Conservation (phyloP, 805 yeast species). For the Nakazawaea peltata region DNA sequence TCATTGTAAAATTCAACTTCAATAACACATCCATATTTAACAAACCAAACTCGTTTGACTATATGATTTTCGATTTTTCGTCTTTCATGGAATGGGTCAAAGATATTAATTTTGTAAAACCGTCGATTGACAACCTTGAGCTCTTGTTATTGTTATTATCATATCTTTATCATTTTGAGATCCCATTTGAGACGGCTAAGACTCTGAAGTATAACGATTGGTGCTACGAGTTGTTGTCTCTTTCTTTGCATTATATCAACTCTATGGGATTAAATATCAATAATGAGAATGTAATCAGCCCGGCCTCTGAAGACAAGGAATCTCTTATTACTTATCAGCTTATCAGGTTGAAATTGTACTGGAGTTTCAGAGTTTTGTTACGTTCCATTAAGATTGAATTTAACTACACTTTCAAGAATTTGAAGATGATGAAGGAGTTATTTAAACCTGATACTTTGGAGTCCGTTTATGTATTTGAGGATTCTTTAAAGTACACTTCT, state of each 20-base stretch:
- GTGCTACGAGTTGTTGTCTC: constrained; percentile 30
- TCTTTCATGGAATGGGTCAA: constrained; percentile 31
- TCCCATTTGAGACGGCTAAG: constrained; percentile 24
- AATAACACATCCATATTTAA: constrained; percentile 27
- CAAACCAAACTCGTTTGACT: constrained; percentile 11
- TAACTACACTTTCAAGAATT: constrained; percentile 12
- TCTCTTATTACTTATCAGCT: constrained; percentile 16
- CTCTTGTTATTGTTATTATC: constrained; percentile 40
- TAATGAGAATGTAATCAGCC: constrained; percentile 6
- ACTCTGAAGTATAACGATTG: constrained; percentile 36
- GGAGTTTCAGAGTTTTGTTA: constrained; percentile 31
- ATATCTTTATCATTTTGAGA: constrained; percentile 33
- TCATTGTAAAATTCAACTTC: constrained; percentile 42
- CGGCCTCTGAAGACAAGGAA: not conserved
- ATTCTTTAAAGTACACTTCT: constrained; percentile 25
- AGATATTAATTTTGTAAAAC: constrained; percentile 34
- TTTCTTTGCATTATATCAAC: constrained; percentile 30
- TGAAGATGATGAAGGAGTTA: constrained; percentile 11
- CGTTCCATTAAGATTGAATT: constrained; percentile 21
- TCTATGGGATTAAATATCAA: constrained; percentile 33
- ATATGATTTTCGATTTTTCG: constrained; percentile 24
- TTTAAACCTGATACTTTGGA: constrained; percentile 25
- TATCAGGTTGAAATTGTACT: constrained; percentile 30
- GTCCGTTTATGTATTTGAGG: constrained; percentile 23
- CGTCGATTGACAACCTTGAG: constrained; percentile 40